Evolutionary conservation across 306 rosid species (phyloP).

Genomic region (Trifolium subterraneum): DNA sequence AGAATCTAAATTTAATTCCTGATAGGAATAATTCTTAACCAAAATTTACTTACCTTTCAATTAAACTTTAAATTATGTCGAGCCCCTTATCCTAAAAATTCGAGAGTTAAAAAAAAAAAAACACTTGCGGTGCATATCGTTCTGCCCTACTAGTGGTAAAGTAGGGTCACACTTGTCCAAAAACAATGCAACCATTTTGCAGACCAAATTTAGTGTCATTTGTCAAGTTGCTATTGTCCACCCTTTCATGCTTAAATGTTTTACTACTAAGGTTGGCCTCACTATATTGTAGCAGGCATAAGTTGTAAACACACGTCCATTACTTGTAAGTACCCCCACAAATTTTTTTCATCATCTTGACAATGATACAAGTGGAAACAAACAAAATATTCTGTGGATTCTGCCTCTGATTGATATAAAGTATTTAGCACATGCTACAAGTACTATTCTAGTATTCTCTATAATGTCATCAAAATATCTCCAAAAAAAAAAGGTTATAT

Average conservation of each 20-base stretch:
- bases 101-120: too few relatives aligned
- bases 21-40: too few relatives aligned
- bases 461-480: not conserved
- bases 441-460: not conserved
- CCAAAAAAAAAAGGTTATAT: not conserved
- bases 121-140: conserved; percentile 36
- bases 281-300: conserved; percentile 17
- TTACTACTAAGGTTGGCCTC: conserved; percentile 1
- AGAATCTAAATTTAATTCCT: too few relatives aligned
- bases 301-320: not conserved
- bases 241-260: not conserved
- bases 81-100: too few relatives aligned
- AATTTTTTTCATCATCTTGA: conserved; percentile 13
- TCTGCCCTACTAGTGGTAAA: conserved; percentile 41
- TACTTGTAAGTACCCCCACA: conserved; percentile 10
- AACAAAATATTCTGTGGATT: conserved; percentile 37
- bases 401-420: conserved; percentile 18
- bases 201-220: conserved; percentile 55
- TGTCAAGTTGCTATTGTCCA: conserved; percentile 49
- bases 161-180: conserved; percentile 49
- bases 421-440: conserved; percentile 5
- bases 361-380: conserved; percentile 29
- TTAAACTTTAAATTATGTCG: too few relatives aligned
- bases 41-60: too few relatives aligned
- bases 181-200: conserved; percentile 46